These are phyloP conservation scores for Eucalyptus leucophloia DNA, from an alignment of 345 rosid species.

Conservation along the genomic window DNA sequence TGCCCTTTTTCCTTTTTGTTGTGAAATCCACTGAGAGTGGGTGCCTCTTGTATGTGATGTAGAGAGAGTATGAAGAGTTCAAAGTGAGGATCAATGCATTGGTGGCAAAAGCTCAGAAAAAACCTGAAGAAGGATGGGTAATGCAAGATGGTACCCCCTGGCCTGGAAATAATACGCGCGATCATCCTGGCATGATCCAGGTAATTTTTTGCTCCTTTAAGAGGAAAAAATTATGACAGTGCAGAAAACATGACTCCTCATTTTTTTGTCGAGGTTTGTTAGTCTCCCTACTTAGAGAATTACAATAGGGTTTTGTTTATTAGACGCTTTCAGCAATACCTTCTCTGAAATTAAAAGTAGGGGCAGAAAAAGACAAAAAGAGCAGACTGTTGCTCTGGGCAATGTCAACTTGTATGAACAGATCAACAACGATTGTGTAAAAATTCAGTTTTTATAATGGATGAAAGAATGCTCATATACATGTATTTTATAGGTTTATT, in stretches of 20 bases:
- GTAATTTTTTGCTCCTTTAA: conserved; percentile 4
- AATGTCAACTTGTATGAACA: neutral
- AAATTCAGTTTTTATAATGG: neutral
- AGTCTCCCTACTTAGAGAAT: neutral
- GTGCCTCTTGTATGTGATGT: neutral
- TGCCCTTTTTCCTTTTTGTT: neutral
- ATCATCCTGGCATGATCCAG: conserved; percentile 99
- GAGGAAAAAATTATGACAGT: neutral
- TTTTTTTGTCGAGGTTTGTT: neutral
- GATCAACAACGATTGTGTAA: neutral
- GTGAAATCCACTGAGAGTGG: neutral
- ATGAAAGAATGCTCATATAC: neutral
- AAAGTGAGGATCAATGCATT: conserved; percentile 85
- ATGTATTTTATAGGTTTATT: conserved; percentile 51
- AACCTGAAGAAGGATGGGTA: conserved; percentile 99
- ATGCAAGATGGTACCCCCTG: conserved; percentile 99
- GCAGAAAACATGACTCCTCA: neutral
- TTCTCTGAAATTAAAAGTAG: neutral
- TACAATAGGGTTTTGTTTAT: neutral
- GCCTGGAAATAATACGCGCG: conserved; percentile 99
- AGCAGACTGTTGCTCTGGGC: neutral
- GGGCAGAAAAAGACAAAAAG: neutral
- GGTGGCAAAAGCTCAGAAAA: conserved; percentile 92
- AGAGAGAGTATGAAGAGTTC: conserved; percentile 98
- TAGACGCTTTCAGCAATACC: neutral